Base-by-base conservation (phyloP, 495 filamentous ascomycete species). In the Hypoxylon crocopeplum region DNA sequence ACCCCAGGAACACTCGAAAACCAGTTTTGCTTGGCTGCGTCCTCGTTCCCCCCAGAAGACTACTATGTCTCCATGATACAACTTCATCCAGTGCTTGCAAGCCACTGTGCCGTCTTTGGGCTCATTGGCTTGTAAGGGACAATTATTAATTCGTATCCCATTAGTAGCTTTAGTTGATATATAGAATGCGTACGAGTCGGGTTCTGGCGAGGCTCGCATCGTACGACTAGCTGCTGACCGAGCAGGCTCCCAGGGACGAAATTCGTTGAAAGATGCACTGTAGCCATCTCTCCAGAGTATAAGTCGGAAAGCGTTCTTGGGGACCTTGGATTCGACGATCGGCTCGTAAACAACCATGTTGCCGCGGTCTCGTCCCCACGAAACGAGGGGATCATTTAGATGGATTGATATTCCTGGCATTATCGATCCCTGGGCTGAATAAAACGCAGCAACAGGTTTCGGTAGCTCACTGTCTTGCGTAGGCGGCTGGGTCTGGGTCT, bases 221-320 rank as follows among this genome's bases (percentile, higher is more conserved):
- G 62, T 64, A 39, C 40, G 58, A 38, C 41, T 68, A 2, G 46
- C 41, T 3, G 68, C 67, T 1, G 76, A 68, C 13, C 47, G 64
- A 13, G 38, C 34, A 21, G 48, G 64, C 37, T 68, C 69, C 74
- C 78, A 81, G 5, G 75, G 77, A 22, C 71, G 74, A 16, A 70
- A 68, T 27, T 72, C 59, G 21, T 63, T 60, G 44, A 59, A 62
- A 16, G 66, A 64, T 7, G 75, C 72, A 25, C 88, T 84, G 56
- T 89, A 85, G 1, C 80, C 81, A 0, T 82, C 79, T 19, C 83
- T 83, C 82, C 86, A 91, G 60, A 92, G 85, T 12, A 86, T 77
- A 46, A 97, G 79, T 59, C 88, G 86, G 61, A 95, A 82, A n/a
- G 87, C 92, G 48, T 85, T 84, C 63, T 92, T 92, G 4, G 92